Conservation (phyloP, 805 yeast genomes). For the Ogataea thermomethanolica region DNA sequence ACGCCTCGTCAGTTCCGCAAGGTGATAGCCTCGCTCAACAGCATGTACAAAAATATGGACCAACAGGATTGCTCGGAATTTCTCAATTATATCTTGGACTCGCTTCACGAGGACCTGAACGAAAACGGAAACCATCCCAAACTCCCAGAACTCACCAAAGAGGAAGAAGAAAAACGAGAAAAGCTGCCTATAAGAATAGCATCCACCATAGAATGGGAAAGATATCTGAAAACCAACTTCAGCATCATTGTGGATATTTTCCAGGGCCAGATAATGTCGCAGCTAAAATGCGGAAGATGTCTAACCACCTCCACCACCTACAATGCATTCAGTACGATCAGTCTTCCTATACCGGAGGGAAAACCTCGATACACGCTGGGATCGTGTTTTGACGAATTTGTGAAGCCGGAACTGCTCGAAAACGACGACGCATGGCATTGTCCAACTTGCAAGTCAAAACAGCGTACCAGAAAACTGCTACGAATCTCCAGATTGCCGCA, state of each 20-base stretch:
- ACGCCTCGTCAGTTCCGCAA: constrained; percentile 65
- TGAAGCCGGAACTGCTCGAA: constrained; percentile 67
- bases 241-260: constrained; percentile 77
- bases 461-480: constrained; percentile 64
- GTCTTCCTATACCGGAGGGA: constrained; percentile 70
- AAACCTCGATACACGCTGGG: constrained; percentile 36
- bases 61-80: constrained; percentile 90
- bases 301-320: constrained; percentile 78
- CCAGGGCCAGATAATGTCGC: constrained; percentile 88
- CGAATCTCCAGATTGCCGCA: constrained; percentile 76
- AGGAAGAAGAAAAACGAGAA: constrained; percentile 74
- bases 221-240: constrained; percentile 73
- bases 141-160: constrained; percentile 57
- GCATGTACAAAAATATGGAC: constrained; percentile 59
- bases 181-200: constrained; percentile 72
- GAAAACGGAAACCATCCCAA: constrained; percentile 54
- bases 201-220: constrained; percentile 88
- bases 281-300: constrained; percentile 70
- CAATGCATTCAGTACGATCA: constrained; percentile 74
- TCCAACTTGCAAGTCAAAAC: constrained; percentile 63
- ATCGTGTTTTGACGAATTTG: constrained; percentile 75
- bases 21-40: constrained; percentile 63
- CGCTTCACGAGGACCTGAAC: constrained; percentile 81
- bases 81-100: constrained; percentile 68
- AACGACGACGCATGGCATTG: constrained; percentile 85